Conservation (phyloP, 805 yeast genomes). For the Spencermartinsiella europaea region DNA sequence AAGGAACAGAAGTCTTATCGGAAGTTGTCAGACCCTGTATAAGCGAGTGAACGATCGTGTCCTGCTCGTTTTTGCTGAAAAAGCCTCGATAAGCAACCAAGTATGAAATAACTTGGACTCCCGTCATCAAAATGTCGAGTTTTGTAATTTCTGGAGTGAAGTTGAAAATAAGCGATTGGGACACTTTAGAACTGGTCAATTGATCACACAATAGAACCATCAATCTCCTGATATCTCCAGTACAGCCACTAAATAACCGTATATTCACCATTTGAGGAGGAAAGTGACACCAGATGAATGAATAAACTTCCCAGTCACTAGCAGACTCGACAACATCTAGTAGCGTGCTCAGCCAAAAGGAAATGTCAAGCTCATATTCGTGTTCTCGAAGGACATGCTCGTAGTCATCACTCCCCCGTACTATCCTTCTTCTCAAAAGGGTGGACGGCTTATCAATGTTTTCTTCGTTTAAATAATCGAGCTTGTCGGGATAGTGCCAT, state of each 20-base stretch:
- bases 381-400: conserved; percentile 17
- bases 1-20: conserved; percentile 74
- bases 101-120: conserved; percentile 57
- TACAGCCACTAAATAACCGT: conserved; percentile 43
- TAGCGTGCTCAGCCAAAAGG: conserved; percentile 48
- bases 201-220: conserved; percentile 54
- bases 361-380: conserved; percentile 37
- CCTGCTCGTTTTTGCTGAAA: conserved; percentile 53
- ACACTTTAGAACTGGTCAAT: conserved; percentile 35
- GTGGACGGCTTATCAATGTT: conserved; percentile 39
- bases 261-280: conserved; percentile 65
- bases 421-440: conserved; percentile 10
- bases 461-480: conserved; percentile 44
- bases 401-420: conserved; percentile 17
- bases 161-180: conserved; percentile 42
- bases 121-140: conserved; percentile 62
- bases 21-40: conserved; percentile 56
- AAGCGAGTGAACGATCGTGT: conserved; percentile 52
- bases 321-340: conserved; percentile 46
- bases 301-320: conserved; percentile 65
- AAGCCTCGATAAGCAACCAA: conserved; percentile 43
- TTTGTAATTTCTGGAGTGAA: conserved; percentile 37
- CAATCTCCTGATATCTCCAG: conserved; percentile 38
- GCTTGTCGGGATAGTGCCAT: conserved; percentile 62
- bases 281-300: conserved; percentile 60